Base-by-base conservation (phyloP, 2,329 filamentous ascomycete genomes). In the Aspergillus ochraceus region DNA sequence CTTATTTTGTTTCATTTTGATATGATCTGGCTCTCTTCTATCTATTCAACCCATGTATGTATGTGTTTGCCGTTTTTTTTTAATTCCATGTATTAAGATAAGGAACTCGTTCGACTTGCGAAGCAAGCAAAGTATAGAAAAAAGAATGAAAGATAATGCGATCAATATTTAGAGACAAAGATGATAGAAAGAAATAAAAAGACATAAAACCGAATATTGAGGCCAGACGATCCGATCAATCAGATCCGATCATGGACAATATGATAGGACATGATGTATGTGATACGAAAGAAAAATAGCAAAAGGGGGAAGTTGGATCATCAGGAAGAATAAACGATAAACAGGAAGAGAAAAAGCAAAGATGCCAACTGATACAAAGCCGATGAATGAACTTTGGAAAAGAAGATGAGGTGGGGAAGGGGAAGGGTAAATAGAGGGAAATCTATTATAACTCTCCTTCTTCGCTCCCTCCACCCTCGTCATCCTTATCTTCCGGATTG, bases 381-480 rank as follows among this genome's bases (percentile, higher is more conserved):
- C 5, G 14, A n/a, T 39, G 6, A 22, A 22, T 12, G 24, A 46
- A 19, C 42, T 47, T 5, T 9, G 11, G n/a, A 11, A 14, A 24
- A 47, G 19, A 11, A 10, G 36, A 24, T 17, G n/a, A n/a, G 26
- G 26, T 26, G 26, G 26, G 26, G 26, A 26, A 26, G 26, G 26
- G 26, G 5, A 26, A 29, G 26, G 26, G 26, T 29, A 29, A n/a
- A 22, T 29, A 29, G 22, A 22, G 26, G 17, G 32, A 39, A 32
- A 6, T 24, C 10, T 12, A 8, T 45, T 32, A 78, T 39, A 79
- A 66, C 60, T 79, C 77, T 14, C 77, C 77, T 57, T 79, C 77
- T 62, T 79, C 77, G 55, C 77, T 79, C 4, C 77, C 76, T 29
- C 70, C 75, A 6, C 70, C 75, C 47, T 76, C 74, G 20, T 70